Base-by-base conservation (phyloP, 129 eudicot genomes). In the Tanacetum coccineum region DNA sequence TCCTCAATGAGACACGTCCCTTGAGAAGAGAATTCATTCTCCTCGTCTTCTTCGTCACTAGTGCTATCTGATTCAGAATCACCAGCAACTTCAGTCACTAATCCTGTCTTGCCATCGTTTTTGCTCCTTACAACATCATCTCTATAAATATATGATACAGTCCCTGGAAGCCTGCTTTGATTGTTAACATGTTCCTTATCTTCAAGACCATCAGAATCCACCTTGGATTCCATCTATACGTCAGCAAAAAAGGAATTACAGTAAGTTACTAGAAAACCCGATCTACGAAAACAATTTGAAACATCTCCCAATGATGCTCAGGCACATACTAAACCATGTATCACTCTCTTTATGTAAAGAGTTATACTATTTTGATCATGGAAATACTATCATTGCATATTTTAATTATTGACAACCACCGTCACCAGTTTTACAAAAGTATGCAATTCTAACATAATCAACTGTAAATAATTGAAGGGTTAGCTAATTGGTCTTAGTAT, bases 111-210 rank as follows among this genome's bases (percentile, higher is more conserved):
- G n/a, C 63, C 67, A 19, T 81, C 79, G 3, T 63, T 73, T 70
- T 87, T 94, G 76, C 94, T 81, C 67, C 79, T 81, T n/a, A 94
- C 99, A 70, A 94, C 93, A 83, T 94, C 99, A 74, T 89, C 86
- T 71, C 97, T 84, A 58, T 87, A 89, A 5, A 94, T 78, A 74
- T 78, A 84, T 14, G 81, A 52, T 44, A 62, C 72, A 13, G 74
- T 72, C 74, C 45, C 70, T 44, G 78, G 42, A 68, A 75, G 79
- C 61, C 39, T 75, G 13, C 74, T 70, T 36, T 71, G 76, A 79
- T 65, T 79, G 25, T 56, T 51, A 70, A 57, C 56, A 46, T 66
- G 73, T 62, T 79, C 74, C 21, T 47, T 66, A 49, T 47, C 71
- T 50, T 74, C 68, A 47, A 63, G 52, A 21, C 58, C 53, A 73